A percentile compares a stretch with the other conserved stretches of the same genome.
Conservation (phyloP, 352 stramenopile genomes). For the Blastocystis sp. region DNA sequence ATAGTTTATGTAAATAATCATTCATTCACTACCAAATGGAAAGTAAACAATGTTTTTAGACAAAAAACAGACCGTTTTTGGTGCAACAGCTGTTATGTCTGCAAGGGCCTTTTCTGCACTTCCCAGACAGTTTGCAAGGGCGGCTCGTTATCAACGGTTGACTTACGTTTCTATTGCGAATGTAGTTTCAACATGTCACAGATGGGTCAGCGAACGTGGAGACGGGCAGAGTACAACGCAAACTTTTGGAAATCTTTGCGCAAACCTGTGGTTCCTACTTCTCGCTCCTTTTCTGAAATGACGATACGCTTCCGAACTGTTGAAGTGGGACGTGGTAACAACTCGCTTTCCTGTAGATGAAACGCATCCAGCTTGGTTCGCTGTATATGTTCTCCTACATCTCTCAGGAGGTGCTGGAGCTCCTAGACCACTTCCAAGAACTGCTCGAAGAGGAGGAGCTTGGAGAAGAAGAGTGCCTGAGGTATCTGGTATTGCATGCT, state of each 20-base stretch:
- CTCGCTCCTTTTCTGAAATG: constrained; percentile 13
- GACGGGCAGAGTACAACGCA: background rate
- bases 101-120: background rate
- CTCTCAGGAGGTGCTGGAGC: constrained; percentile 10
- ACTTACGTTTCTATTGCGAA: background rate
- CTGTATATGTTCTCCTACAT: constrained; percentile 40
- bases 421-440: background rate
- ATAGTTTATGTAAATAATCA: constrained; percentile 24
- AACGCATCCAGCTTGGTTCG: constrained; percentile 15
- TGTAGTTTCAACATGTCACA: background rate
- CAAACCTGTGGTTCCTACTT: background rate
- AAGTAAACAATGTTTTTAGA: background rate
- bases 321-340: background rate
- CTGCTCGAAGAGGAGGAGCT: constrained; percentile 30
- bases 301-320: background rate
- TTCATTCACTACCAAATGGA: background rate
- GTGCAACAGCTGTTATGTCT: background rate
- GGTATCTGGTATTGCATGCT: background rate
- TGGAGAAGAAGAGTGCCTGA: background rate
- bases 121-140: constrained; percentile 10
- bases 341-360: background rate
- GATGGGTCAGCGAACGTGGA: background rate
- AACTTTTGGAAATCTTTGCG: background rate
- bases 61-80: background rate
- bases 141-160: background rate